These are phyloP conservation scores for Acmispon strigosus DNA, from an alignment of 306 rosid genomes.

Conservation along the genomic window DNA sequence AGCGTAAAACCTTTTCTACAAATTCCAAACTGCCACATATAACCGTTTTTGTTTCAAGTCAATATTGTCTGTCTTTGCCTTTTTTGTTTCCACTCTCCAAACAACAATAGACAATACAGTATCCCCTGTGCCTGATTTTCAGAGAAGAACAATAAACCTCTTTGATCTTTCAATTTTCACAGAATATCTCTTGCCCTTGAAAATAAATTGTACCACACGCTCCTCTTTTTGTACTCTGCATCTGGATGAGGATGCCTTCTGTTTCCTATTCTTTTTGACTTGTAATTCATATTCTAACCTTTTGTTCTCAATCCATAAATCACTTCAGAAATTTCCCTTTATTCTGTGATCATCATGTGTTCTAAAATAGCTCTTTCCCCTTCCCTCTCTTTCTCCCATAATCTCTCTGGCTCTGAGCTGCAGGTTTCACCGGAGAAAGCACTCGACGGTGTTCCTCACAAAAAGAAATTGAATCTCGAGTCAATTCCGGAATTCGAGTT, in stretches of 20 bases:
- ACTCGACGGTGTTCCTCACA: slow-evolving; percentile 14
- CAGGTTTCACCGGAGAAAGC: slow-evolving; percentile 3
- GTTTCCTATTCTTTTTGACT: slow-evolving; percentile 35
- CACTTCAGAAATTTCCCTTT: background rate
- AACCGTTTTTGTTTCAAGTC: background rate
- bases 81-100: too few relatives aligned
- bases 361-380: slow-evolving; percentile 50
- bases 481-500: slow-evolving; percentile 66
- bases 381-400: slow-evolving; percentile 61
- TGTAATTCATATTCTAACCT: slow-evolving; percentile 14
- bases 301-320: slow-evolving; percentile 13
- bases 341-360: slow-evolving; percentile 36
- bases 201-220: slow-evolving; percentile 1
- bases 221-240: slow-evolving; percentile 24
- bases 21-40: background rate
- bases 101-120: too few relatives aligned
- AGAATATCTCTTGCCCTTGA: too few relatives aligned
- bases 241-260: background rate
- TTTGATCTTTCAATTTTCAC: too few relatives aligned
- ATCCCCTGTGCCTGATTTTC: too few relatives aligned
- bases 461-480: slow-evolving; percentile 43
- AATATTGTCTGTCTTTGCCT: too few relatives aligned
- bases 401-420: slow-evolving; percentile 17
- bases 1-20: background rate
- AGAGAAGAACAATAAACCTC: too few relatives aligned